Percentiles rank a stretch among this genome's conserved stretches.
Evolutionary conservation across 257 asterid genomes (phyloP).

Genomic region (Solanum pimpinellifolium): DNA sequence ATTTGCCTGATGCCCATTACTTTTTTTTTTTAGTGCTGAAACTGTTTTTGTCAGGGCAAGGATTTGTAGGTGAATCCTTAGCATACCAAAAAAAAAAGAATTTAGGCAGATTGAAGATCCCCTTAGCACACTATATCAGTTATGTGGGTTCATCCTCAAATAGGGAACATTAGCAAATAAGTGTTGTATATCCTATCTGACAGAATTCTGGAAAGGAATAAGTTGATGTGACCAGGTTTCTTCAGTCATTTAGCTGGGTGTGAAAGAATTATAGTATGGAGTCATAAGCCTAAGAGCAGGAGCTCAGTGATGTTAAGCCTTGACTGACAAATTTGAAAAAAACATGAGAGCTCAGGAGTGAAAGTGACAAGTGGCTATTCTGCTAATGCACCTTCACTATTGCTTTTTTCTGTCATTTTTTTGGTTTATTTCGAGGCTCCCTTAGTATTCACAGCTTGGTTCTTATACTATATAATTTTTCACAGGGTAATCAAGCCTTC

Average conservation of each 20-base stretch:
- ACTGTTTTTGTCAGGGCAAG: not conserved
- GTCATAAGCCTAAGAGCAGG: not conserved
- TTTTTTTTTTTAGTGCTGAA: not conserved
- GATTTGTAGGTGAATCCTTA: not conserved
- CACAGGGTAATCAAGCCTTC: constrained; percentile 90
- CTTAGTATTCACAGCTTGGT: not conserved
- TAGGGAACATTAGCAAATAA: not conserved
- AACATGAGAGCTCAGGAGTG: not conserved
- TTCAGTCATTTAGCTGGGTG: not conserved
- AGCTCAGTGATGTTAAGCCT: not conserved
- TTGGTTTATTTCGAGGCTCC: not conserved
- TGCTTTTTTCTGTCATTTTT: not conserved
- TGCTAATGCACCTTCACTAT: not conserved
- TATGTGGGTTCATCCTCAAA: not conserved
- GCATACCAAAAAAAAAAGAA: not conserved
- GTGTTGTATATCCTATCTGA: not conserved
- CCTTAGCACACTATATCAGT: not conserved
- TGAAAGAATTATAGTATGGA: not conserved
- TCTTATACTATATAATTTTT: not conserved
- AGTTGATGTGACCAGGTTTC: not conserved
- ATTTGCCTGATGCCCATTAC: not conserved
- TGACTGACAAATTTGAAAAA: not conserved
- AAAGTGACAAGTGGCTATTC: not conserved
- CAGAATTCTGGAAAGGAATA: not conserved
- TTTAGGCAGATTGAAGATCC: not conserved